A percentile compares a stretch with the other conserved stretches of the same genome.
Evolutionary conservation across 768 basidiomycete species (phyloP).

Genomic region (Omphalotus guepiniiformis): DNA sequence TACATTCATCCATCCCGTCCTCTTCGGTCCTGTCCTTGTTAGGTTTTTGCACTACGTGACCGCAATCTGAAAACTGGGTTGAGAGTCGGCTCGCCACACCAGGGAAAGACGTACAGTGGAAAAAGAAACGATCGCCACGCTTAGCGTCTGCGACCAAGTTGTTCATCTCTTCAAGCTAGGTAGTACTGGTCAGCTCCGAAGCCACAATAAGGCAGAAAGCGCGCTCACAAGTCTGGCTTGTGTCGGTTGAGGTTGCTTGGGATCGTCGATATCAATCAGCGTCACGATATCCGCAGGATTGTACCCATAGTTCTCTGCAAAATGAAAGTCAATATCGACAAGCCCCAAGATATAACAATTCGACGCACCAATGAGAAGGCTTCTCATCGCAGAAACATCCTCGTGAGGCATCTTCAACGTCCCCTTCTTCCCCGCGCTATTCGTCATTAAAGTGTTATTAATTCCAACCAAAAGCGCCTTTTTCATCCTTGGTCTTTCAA

Average conservation of each 20-base stretch:
- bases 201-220: neutral
- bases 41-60: conserved; percentile 43
- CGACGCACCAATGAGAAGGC: conserved; percentile 32
- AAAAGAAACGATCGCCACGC: conserved; percentile 49
- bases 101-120: conserved; percentile 42
- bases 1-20: conserved; percentile 53
- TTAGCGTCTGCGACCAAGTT: conserved; percentile 39
- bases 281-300: conserved; percentile 33
- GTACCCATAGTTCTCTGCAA: conserved; percentile 36
- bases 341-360: neutral
- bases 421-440: conserved; percentile 7
- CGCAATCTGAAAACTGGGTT: conserved; percentile 32
- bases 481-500: conserved; percentile 13
- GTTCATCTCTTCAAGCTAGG: conserved; percentile 37
- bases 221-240: conserved; percentile 40
- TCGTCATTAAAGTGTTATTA: conserved; percentile 20
- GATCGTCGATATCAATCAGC: conserved; percentile 37
- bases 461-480: conserved; percentile 36
- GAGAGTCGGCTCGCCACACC: neutral
- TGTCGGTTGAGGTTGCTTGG: conserved; percentile 33
- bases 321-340: conserved; percentile 5
- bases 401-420: conserved; percentile 32
- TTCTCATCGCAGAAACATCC: conserved; percentile 31
- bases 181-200: neutral
- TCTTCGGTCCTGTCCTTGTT: conserved; percentile 41